phyloP scores from a whole-genome alignment of 106 monocot species.

The Acorus gramineus region DNA sequence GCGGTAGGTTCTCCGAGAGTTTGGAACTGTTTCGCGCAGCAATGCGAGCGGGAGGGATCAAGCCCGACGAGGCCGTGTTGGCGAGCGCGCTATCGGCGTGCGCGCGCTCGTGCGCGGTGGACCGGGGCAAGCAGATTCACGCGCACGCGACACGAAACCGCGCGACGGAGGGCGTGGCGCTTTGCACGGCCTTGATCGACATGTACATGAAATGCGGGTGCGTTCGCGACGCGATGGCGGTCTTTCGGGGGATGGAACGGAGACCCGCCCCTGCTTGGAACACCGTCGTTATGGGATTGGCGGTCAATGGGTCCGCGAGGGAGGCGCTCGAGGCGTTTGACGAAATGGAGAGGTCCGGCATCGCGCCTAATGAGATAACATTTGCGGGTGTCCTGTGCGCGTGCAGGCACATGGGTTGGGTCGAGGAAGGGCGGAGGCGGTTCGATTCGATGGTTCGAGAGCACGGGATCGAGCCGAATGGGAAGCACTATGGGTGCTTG shows the following conservation, averaged over 20 bases:
- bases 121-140: slow-evolving; percentile 84
- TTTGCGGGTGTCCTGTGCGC: slow-evolving; percentile 80
- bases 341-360: slow-evolving; percentile 58
- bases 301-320: slow-evolving; percentile 52
- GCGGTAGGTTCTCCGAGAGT: slow-evolving; percentile 45
- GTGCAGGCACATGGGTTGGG: slow-evolving; percentile 70
- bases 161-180: slow-evolving; percentile 29
- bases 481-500: slow-evolving; percentile 37
- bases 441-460: slow-evolving; percentile 54
- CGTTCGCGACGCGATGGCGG: slow-evolving; percentile 36
- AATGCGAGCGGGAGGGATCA: slow-evolving; percentile 51
- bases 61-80: slow-evolving; percentile 63
- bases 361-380: slow-evolving; percentile 77
- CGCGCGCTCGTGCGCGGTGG: slow-evolving; percentile 48
- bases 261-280: slow-evolving; percentile 71
- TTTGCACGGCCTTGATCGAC: slow-evolving; percentile 71
- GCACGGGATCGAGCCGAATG: slow-evolving; percentile 31
- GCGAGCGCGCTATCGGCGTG: slow-evolving; percentile 80
- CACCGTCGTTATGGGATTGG: slow-evolving; percentile 67
- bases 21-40: slow-evolving; percentile 48
- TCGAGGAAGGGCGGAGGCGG: slow-evolving; percentile 46
- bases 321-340: slow-evolving; percentile 57
- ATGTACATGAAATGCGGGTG: slow-evolving; percentile 99
- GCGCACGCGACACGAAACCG: slow-evolving; percentile 37
- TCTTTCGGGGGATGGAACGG: slow-evolving; percentile 51